Percentiles rank a stretch among this genome's conserved stretches.
Evolutionary conservation across 805 yeast genomes (phyloP).

Genomic region (Zygosaccharomyces kombuchaensis): DNA sequence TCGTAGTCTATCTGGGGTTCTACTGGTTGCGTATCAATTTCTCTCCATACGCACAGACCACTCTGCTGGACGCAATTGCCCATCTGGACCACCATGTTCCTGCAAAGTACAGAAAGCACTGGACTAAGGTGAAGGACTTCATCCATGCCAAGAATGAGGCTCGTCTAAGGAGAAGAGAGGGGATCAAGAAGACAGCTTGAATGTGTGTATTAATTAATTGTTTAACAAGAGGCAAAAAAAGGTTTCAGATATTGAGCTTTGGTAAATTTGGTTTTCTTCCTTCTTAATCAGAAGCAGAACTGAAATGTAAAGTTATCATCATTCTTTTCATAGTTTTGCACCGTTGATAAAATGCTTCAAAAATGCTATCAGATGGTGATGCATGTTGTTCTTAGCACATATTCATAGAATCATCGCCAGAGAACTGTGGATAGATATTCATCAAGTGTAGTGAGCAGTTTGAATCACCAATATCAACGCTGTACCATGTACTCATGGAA

Average conservation of each 20-base stretch:
- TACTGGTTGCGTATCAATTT: constrained; percentile 70
- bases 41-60: constrained; percentile 39
- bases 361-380: constrained; percentile 86
- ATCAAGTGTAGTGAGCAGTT: constrained; percentile 23
- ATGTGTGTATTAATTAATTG: neutral
- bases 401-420: constrained; percentile 41
- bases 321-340: constrained; percentile 13
- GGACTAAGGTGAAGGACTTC: constrained; percentile 41
- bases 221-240: constrained; percentile 4
- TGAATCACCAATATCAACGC: constrained; percentile 16
- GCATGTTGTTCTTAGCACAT: constrained; percentile 89
- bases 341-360: constrained; percentile 3
- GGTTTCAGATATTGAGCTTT: constrained; percentile 47
- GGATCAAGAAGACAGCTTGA: constrained; percentile 11
- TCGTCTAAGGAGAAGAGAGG: constrained; percentile 25
- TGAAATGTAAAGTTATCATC: constrained; percentile 47
- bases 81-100: constrained; percentile 35
- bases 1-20: constrained; percentile 52
- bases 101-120: constrained; percentile 34
- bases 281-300: constrained; percentile 94
- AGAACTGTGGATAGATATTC: constrained; percentile 34
- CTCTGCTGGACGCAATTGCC: constrained; percentile 29
- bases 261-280: constrained; percentile 72
- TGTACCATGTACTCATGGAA: constrained; percentile 31
- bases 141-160: constrained; percentile 40